Base-by-base conservation (phyloP, 129 eudicot genomes). In the Chrysanthemum seticuspe region DNA sequence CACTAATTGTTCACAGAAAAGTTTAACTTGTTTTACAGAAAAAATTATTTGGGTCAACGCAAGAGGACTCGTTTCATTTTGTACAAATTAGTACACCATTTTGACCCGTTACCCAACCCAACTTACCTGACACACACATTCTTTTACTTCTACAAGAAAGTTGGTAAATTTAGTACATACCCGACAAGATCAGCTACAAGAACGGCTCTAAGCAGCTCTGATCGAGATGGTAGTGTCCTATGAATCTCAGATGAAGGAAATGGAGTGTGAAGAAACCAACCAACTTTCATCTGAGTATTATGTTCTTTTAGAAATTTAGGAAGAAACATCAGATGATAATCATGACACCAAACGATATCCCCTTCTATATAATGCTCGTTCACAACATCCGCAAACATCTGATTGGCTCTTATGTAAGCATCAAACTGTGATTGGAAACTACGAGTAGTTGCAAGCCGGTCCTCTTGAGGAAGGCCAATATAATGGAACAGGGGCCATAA, bases 251-350 rank as follows among this genome's bases (percentile, higher is more conserved):
- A 89, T 65, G 96, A 90, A 68, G 96, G 96, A 70, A 90, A 90
- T n/a, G 96, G 96, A 6, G 96, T 90, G 78, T 90, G 96, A 36
- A 90, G 90, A 83, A 90, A 90, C 96, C 96, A 90, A 51, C 96
- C 94, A 45, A 90, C 94, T 83, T 90, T 90, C 89, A 91, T 91
- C 50, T 71, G 76, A 44, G 13, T 75, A 61, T 87, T 82, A 56
- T 78, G 71, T 7, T 84, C 87, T 80, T 91, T 91, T 10, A 91
- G 82, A 77, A 85, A 91, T 76, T 87, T 77, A 10, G 97, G 97
- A 9, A 91, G 87, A 76, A 85, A 87, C 95, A 91, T 91, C 25
- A 91, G 78, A 80, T 91, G 97, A 79, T 91, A 91, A 82, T 91
- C 97, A 61, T 91, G 97, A 77, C 95, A 91, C 97, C 97, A 91